A percentile compares a stretch with the other conserved stretches of the same genome.
These are phyloP conservation scores for Cubamyces lactineus DNA, from an alignment of 768 basidiomycete species.

Conservation along the genomic window DNA sequence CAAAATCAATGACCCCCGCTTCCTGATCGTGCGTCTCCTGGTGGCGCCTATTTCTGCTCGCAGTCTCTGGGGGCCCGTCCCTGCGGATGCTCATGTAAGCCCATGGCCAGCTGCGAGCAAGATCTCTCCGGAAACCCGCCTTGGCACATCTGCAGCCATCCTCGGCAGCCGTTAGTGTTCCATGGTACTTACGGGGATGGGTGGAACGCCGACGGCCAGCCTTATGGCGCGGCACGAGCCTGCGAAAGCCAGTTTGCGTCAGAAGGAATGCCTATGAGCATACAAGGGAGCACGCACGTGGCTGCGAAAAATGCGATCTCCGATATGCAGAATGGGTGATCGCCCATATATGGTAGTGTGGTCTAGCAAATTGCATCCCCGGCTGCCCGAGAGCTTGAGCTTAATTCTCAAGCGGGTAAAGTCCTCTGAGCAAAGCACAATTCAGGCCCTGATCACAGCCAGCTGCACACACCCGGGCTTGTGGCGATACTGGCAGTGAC, in stretches of 20 bases:
- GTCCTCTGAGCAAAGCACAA: neutral
- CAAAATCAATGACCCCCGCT: constrained; percentile 13
- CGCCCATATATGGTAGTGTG: constrained; percentile 8
- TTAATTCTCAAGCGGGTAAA: neutral
- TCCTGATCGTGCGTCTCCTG: constrained; percentile 1
- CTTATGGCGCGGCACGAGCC: neutral
- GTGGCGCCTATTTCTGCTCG: neutral
- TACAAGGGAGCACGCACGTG: constrained; percentile 8
- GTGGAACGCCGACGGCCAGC: too few species aligned
- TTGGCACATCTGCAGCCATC: too few species aligned
- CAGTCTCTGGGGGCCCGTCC: constrained; percentile 8
- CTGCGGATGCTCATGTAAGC: neutral
- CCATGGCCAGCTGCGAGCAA: too few species aligned
- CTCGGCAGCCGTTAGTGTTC: too few species aligned
- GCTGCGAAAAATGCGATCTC: constrained; percentile 7
- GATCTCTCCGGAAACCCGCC: too few species aligned
- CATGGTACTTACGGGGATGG: too few species aligned
- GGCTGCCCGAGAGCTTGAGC: neutral
- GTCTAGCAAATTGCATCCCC: constrained; percentile 12
- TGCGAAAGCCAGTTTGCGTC: neutral
- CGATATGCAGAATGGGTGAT: constrained; percentile 16
- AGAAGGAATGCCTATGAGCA: neutral
- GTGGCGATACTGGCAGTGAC: neutral
- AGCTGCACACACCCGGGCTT: neutral
- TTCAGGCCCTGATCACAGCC: constrained; percentile 6